A percentile compares a stretch with the other conserved stretches of the same genome.
phyloP scores from a whole-genome alignment of 805 yeast genomes.

The Barnettozyma populi region DNA sequence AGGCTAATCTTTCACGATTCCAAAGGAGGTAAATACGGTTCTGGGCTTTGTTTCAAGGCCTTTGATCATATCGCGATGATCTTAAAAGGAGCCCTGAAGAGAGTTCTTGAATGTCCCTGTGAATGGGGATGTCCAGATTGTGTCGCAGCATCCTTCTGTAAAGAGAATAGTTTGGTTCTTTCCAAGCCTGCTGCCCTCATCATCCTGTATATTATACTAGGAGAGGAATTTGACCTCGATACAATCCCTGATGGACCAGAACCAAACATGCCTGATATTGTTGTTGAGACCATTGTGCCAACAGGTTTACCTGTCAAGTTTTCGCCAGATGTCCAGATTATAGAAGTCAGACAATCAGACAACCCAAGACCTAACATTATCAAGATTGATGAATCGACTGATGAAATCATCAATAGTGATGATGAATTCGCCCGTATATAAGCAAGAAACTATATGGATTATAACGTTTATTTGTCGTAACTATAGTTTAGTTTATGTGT shows the following conservation, averaged over 20 bases:
- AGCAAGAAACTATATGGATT: neutral
- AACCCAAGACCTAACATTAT: constrained; percentile 1
- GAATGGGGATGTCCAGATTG: constrained; percentile 74
- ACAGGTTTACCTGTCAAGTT: constrained; percentile 52
- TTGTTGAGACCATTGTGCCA: constrained; percentile 63
- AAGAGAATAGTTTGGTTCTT: constrained; percentile 74
- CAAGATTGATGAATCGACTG: constrained; percentile 6
- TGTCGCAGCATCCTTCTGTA: constrained; percentile 77
- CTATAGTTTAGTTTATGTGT: neutral
- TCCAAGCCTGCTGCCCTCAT: constrained; percentile 83
- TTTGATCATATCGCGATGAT: constrained; percentile 73
- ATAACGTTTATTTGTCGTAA: neutral
- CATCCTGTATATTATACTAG: constrained; percentile 57
- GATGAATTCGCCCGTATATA: constrained; percentile 6
- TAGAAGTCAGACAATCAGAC: constrained; percentile 28
- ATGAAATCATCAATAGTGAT: constrained; percentile 1
- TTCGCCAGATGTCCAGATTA: constrained; percentile 53
- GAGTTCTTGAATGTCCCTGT: constrained; percentile 61
- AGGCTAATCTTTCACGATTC: constrained; percentile 80
- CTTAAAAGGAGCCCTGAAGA: constrained; percentile 49
- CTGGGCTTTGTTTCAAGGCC: constrained; percentile 75
- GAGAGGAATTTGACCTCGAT: constrained; percentile 42
- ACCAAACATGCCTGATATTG: constrained; percentile 61
- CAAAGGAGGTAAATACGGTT: constrained; percentile 73
- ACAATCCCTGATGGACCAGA: constrained; percentile 66